phyloP scores from a whole-genome alignment of 805 yeast genomes.

The Candida takata region DNA sequence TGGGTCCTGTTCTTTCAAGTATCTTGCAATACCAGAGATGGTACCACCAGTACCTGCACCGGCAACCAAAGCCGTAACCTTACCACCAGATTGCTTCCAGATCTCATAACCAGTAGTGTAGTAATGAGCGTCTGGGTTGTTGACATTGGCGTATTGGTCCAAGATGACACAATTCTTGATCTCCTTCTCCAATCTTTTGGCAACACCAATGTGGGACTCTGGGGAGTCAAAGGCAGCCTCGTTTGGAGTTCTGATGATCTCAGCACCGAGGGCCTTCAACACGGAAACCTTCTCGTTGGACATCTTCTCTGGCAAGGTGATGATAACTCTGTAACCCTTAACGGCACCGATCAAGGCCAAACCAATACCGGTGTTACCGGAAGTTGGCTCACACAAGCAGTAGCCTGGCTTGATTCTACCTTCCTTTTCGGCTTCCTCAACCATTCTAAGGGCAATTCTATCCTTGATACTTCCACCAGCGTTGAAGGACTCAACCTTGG shows the following conservation, averaged over 20 bases:
- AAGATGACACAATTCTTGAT: conserved; percentile 79
- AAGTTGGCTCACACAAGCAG: conserved; percentile 82
- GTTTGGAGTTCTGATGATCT: conserved; percentile 84
- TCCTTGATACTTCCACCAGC: conserved; percentile 91
- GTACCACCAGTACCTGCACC: conserved; percentile 97
- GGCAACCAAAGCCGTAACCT: conserved; percentile 69
- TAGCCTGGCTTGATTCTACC: conserved; percentile 86
- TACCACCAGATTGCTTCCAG: conserved; percentile 71
- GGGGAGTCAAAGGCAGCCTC: conserved; percentile 93
- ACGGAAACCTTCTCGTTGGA: conserved; percentile 86
- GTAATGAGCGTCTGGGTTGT: conserved; percentile 81
- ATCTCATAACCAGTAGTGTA: conserved; percentile 81
- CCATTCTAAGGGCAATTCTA: conserved; percentile 82
- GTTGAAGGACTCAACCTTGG: conserved; percentile 76
- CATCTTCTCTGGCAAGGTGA: conserved; percentile 88
- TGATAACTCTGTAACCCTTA: conserved; percentile 78
- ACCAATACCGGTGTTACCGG: conserved; percentile 91
- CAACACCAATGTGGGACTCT: conserved; percentile 87
- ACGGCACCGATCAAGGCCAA: conserved; percentile 83
- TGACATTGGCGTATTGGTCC: conserved; percentile 73
- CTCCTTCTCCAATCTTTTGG: conserved; percentile 70
- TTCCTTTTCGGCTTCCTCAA: conserved; percentile 71
- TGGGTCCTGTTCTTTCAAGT: conserved; percentile 64
- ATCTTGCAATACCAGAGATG: conserved; percentile 72
- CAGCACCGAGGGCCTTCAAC: conserved; percentile 84